Evolutionary conservation across 495 filamentous ascomycete genomes (phyloP).

Genomic region (Hypomontagnella monticulosa): DNA sequence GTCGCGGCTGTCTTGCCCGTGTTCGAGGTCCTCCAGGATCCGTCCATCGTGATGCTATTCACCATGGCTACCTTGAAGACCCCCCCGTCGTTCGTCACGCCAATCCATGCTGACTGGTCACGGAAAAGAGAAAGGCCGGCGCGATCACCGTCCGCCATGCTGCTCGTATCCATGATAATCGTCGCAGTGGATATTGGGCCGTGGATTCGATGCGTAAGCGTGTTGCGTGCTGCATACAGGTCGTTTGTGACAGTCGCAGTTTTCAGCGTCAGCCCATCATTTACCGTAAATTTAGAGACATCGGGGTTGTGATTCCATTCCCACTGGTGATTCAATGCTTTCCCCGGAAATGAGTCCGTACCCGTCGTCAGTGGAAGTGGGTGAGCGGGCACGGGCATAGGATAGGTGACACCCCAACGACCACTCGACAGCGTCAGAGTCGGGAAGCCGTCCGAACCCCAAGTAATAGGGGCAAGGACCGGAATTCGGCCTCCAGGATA

Average conservation of each 20-base stretch:
- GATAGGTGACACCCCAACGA: slow-evolving; percentile 1
- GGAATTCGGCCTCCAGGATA: slow-evolving; percentile 8
- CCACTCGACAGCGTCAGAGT: not conserved
- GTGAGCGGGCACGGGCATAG: slow-evolving; percentile 5
- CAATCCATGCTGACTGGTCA: slow-evolving; percentile 11
- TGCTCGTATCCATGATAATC: slow-evolving; percentile 1
- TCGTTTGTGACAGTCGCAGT: slow-evolving; percentile 4
- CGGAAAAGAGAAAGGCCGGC: slow-evolving; percentile 4
- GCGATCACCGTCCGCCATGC: slow-evolving; percentile 3
- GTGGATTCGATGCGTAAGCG: slow-evolving; percentile 8
- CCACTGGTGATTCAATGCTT: slow-evolving; percentile 4
- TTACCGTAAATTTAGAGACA: not conserved
- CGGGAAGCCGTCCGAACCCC: slow-evolving; percentile 5
- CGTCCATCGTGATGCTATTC: slow-evolving; percentile 7
- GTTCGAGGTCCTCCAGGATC: slow-evolving; percentile 6
- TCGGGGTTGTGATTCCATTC: slow-evolving; percentile 11
- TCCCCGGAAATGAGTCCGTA: slow-evolving; percentile 2
- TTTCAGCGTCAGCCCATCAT: slow-evolving; percentile 2
- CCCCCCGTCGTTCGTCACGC: not conserved
- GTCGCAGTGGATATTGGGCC: slow-evolving; percentile 4
- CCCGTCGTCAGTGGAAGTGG: not conserved
- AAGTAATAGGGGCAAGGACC: slow-evolving; percentile 1
- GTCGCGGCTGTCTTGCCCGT: slow-evolving; percentile 3
- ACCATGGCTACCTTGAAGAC: slow-evolving; percentile 1
- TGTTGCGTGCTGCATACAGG: slow-evolving; percentile 7